Conservation (phyloP, 2,329 filamentous ascomycete genomes). For the Lachnellula suecica region DNA sequence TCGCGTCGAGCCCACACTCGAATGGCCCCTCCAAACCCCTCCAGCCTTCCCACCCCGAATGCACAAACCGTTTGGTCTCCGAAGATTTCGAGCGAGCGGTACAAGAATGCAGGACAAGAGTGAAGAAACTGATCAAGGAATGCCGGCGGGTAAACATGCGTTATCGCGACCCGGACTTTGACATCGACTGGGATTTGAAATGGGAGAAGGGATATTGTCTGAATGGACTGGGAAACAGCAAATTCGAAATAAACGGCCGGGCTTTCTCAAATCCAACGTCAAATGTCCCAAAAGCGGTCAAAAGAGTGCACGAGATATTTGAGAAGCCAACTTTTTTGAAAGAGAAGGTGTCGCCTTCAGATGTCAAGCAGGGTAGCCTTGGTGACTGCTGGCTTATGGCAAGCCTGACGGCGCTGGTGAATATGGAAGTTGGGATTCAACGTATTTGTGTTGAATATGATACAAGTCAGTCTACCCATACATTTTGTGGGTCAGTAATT, state of each 20-base stretch:
- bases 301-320: slow-evolving; percentile 74
- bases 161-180: slow-evolving; percentile 80
- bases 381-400: slow-evolving; percentile 89
- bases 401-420: slow-evolving; percentile 73
- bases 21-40: slow-evolving; percentile 12
- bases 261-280: slow-evolving; percentile 46
- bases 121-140: slow-evolving; percentile 57
- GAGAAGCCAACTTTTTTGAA: slow-evolving; percentile 76
- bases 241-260: slow-evolving; percentile 50
- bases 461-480: slow-evolving; percentile 36
- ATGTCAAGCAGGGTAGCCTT: slow-evolving; percentile 75
- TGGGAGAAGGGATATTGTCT: slow-evolving; percentile 34
- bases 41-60: slow-evolving; percentile 42
- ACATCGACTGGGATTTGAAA: slow-evolving; percentile 59
- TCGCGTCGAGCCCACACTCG: slow-evolving; percentile 39
- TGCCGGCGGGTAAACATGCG: slow-evolving; percentile 79
- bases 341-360: slow-evolving; percentile 73
- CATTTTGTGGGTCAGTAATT: neutral
- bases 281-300: slow-evolving; percentile 69
- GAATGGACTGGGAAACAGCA: slow-evolving; percentile 32
- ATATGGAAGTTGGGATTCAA: slow-evolving; percentile 68
- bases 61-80: slow-evolving; percentile 57
- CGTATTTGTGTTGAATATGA: slow-evolving; percentile 75
- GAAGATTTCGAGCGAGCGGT: slow-evolving; percentile 71
- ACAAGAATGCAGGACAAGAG: slow-evolving; percentile 65